phyloP scores from a whole-genome alignment of 2,329 filamentous ascomycete species.

The Diaporthe eres region DNA sequence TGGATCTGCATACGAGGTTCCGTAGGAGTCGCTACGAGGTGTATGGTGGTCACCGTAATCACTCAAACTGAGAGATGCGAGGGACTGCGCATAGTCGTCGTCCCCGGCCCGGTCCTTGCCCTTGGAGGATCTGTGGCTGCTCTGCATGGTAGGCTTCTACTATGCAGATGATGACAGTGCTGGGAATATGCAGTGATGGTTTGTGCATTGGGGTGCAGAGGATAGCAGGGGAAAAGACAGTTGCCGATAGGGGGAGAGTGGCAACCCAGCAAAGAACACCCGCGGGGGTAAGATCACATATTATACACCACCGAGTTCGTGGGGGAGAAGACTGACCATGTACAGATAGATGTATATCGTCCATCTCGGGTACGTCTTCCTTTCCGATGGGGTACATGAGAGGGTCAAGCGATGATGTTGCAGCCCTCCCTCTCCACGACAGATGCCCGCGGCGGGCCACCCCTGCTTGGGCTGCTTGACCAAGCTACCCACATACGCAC shows the following conservation, averaged over 20 bases:
- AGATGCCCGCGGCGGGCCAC: slow-evolving; percentile 9
- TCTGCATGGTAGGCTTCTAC: slow-evolving; percentile 26
- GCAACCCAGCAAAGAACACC: neutral
- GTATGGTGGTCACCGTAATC: neutral
- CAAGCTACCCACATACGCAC: neutral
- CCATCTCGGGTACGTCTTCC: slow-evolving; percentile 9
- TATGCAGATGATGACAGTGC: slow-evolving; percentile 5
- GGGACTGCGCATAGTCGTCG: neutral
- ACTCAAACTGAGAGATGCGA: slow-evolving; percentile 26
- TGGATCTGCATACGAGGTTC: neutral
- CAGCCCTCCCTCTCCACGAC: slow-evolving; percentile 18
- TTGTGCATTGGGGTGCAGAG: neutral
- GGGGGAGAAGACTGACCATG: neutral
- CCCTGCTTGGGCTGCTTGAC: neutral
- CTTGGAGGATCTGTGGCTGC: slow-evolving; percentile 14
- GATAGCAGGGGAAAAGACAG: neutral
- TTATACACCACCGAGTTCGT: slow-evolving; percentile 21
- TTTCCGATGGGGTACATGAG: slow-evolving; percentile 10
- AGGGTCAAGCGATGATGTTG: slow-evolving; percentile 10
- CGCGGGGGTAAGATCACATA: slow-evolving; percentile 11
- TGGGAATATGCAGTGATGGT: neutral
- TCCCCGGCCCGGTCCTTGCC: slow-evolving; percentile 11
- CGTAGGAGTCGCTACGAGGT: slow-evolving; percentile 1
- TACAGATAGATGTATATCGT: neutral
- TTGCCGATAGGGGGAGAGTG: neutral